A percentile compares a stretch with the other conserved stretches of the same genome.
Evolutionary conservation across 2,329 filamentous ascomycete genomes (phyloP).

Genomic region (Blumeriella jaapii): DNA sequence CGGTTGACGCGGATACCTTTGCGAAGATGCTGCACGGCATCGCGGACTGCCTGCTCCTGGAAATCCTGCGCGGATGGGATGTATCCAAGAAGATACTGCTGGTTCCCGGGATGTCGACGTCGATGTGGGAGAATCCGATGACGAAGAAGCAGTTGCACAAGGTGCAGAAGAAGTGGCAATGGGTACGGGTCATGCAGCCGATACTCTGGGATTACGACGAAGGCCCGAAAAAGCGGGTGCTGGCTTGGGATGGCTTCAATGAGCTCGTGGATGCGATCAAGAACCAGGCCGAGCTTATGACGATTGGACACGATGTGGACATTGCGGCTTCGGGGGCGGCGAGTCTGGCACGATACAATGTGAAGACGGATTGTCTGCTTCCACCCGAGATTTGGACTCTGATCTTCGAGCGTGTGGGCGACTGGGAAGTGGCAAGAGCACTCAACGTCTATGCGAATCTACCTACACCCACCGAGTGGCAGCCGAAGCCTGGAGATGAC

Average conservation of each 20-base stretch:
- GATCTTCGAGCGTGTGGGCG: conserved; percentile 70
- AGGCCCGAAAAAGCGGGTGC: conserved; percentile 39
- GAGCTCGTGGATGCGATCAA: conserved; percentile 65
- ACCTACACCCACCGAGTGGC: conserved; percentile 62
- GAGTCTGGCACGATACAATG: conserved; percentile 34
- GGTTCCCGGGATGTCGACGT: conserved; percentile 77
- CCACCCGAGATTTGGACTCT: conserved; percentile 85
- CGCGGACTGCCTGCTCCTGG: conserved; percentile 68
- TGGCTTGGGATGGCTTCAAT: conserved; percentile 53
- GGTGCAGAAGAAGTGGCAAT: conserved; percentile 73
- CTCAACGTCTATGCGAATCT: conserved; percentile 72
- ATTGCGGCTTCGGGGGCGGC: conserved; percentile 26
- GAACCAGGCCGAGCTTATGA: conserved; percentile 65
- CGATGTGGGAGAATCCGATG: conserved; percentile 85
- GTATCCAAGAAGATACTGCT: conserved; percentile 74
- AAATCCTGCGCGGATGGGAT: conserved; percentile 78
- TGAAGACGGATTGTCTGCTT: conserved; percentile 36
- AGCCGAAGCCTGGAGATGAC: conserved; percentile 45
- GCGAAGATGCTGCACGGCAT: conserved; percentile 82
- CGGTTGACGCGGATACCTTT: conserved; percentile 73
- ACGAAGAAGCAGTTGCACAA: conserved; percentile 81
- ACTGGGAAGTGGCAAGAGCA: conserved; percentile 83
- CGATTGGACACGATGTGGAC: conserved; percentile 57
- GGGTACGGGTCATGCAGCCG: conserved; percentile 71
- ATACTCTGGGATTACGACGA: conserved; percentile 71